A percentile compares a stretch with the other conserved stretches of the same genome.
Conservation (phyloP, 495 filamentous ascomycete genomes). For the Penicillium mononematosum region DNA sequence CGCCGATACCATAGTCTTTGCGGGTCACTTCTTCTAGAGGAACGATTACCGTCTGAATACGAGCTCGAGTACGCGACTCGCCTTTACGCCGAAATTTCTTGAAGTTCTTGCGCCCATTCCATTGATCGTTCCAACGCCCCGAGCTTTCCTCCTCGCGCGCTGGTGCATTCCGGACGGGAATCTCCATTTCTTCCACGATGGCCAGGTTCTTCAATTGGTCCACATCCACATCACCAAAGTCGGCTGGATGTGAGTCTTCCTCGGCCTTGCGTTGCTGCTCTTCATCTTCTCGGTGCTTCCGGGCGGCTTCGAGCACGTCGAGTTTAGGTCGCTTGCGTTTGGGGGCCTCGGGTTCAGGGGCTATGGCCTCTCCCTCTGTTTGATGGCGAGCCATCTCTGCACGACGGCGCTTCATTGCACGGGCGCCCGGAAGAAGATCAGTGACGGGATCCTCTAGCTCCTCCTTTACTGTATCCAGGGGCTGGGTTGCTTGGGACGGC, state of each 20-base stretch:
- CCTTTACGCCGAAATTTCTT: conserved; percentile 78
- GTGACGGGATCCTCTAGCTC: conserved; percentile 58
- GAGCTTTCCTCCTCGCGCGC: conserved; percentile 42
- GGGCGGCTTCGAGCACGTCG: conserved; percentile 67
- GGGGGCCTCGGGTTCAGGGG: conserved; percentile 24
- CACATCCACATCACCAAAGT: conserved; percentile 61
- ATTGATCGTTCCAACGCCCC: conserved; percentile 80
- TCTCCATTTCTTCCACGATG: conserved; percentile 77
- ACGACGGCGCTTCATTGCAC: conserved; percentile 66
- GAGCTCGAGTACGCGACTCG: conserved; percentile 43
- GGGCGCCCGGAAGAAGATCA: conserved; percentile 65
- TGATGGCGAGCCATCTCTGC: conserved; percentile 29
- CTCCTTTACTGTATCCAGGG: conserved; percentile 29
- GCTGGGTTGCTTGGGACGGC: conserved; percentile 13
- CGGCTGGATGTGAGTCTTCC: conserved; percentile 52
- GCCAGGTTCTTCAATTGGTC: conserved; percentile 70
- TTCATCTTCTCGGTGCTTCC: conserved; percentile 64
- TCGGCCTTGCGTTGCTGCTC: conserved; percentile 24
- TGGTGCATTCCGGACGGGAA: conserved; percentile 39
- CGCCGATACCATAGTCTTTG: conserved; percentile 80
- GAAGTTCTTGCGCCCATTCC: conserved; percentile 97
- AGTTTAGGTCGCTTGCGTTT: conserved; percentile 56
- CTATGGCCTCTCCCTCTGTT: conserved; percentile 11
- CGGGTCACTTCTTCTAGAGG: conserved; percentile 73
- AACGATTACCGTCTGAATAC: conserved; percentile 65